Base-by-base conservation (phyloP, 1,139 yeast species). In the Candida pseudocylindracea region DNA sequence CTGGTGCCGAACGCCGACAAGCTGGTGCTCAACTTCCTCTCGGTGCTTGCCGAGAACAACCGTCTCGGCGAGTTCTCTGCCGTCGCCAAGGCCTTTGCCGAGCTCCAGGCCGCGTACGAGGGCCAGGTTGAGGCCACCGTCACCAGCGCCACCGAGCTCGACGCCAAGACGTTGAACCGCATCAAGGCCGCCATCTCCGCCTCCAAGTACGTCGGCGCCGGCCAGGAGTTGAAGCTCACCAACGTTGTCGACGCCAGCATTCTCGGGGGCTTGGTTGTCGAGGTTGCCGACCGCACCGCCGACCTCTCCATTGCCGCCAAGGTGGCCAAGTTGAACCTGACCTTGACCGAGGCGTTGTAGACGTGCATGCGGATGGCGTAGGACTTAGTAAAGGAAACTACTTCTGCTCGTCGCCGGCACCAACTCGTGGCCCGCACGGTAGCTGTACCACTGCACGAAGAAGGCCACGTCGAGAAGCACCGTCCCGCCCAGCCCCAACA, bases 231-330 rank as follows among this genome's bases (percentile, higher is more conserved):
- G 55, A 75, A 75, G 63, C 63, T 91, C 46, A 60, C 71, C 45
- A 88, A 83, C 66, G 65, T 63, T 42, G 76, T 88, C 42, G 71
- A 80, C 63, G 81, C 93, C 42, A 93, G 79, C 42, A 79, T 88
- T 50, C 67, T 80, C 53, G 98, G 99, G 50, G 99, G 98, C 48
- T 70, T 88, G 54, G 62, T 91, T 45, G 94, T 88, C 39, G 94
- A 85, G 58, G 85, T 88, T 47, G 95, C 91, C 51, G 98, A 88
- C 64, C 80, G 76, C 57, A 85, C 96, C 41, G 93, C 83, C 46
- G 99, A 88, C 57, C 69, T 88, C 55, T 76, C 93, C 38, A 72
- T 88, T 45, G 65, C 88, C 39, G 58, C 80, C 50, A 83, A 75
- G 67, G 72, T 88, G 51, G 65, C 78, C 53, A 80, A 70, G 61